Base-by-base conservation (phyloP, 192 early-diverging fungal species). In the Diversispora epigaea region DNA sequence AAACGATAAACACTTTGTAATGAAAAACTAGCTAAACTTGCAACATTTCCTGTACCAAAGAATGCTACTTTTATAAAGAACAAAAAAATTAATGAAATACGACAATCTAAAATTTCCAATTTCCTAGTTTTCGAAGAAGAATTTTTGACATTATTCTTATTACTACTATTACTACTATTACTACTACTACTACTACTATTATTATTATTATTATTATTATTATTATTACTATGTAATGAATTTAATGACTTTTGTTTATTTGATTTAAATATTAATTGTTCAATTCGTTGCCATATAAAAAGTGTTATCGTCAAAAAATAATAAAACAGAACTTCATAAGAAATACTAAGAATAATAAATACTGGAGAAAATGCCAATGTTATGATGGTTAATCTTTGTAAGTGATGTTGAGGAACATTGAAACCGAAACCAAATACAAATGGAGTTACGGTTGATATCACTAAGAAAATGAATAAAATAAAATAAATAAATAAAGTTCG, bases 41-140 rank as follows among this genome's bases (percentile, higher is more conserved):
- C 96, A 10, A 98, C 91, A 77, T 97, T 98, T 70, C 95, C 95
- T 0, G 96, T 97, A 19, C 96, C 96, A 86, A 98, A 98, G 82
- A 98, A 98, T 9, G 90, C 95, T 0, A 95, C 90, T 76, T 94
- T 93, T 82, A 96, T 91, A 75, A 96, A 93, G 77, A 96, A 91
- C 44, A 96, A 80, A 80, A 96, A 96, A 68, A 92, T 87, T 40
- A 94, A 79, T 3, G 86, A 84, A 0, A 85, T 86, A 32, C 90
- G 84, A 65, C 83, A 77, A 78, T 93, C 90, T 78, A 77, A 79
- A 25, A 89, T 77, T 9, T 79, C 75, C 41, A 91, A 77, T 8
- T 77, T 75, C 25, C 87, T 84, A 3, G 76, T 77, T 72, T 56
- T 75, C n/a, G n/a, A n/a, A 55, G 25, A 32, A 32, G 25, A 32